Percentiles rank a stretch among this genome's conserved stretches.
phyloP scores from a whole-genome alignment of 2,329 filamentous ascomycete species.

The Chrysosporium queenslandicum region DNA sequence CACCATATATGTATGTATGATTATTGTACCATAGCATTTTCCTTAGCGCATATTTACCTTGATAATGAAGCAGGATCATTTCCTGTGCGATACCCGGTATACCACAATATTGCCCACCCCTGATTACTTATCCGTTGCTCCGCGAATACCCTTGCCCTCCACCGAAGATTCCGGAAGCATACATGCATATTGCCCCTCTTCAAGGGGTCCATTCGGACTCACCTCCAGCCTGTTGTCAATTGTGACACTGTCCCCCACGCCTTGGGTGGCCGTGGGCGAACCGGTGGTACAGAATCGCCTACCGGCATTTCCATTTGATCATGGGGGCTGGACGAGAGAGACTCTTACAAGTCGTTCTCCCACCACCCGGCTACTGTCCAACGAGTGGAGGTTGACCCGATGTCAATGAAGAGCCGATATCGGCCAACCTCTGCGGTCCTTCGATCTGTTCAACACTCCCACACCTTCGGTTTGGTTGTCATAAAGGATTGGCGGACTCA shows the following conservation, averaged over 20 bases:
- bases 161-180: not conserved
- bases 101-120: not conserved
- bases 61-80: not conserved
- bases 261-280: not conserved
- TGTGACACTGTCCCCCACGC: not conserved
- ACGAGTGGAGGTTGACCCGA: not conserved
- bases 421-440: not conserved
- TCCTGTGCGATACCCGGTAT: not conserved
- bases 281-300: not conserved
- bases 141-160: too few species aligned
- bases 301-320: not conserved
- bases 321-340: not conserved
- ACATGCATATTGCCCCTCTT: not conserved
- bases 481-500: not conserved
- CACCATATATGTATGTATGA: not conserved
- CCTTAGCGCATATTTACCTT: not conserved
- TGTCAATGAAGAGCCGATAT: not conserved
- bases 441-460: not conserved
- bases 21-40: not conserved
- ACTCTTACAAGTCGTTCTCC: too few species aligned
- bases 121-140: too few species aligned
- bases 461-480: not conserved
- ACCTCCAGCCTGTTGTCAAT: not conserved
- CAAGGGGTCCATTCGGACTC: not conserved
- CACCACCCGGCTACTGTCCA: too few species aligned